Conservation (phyloP, 768 basidiomycete genomes). For the Phanerodontia chrysosporium region DNA sequence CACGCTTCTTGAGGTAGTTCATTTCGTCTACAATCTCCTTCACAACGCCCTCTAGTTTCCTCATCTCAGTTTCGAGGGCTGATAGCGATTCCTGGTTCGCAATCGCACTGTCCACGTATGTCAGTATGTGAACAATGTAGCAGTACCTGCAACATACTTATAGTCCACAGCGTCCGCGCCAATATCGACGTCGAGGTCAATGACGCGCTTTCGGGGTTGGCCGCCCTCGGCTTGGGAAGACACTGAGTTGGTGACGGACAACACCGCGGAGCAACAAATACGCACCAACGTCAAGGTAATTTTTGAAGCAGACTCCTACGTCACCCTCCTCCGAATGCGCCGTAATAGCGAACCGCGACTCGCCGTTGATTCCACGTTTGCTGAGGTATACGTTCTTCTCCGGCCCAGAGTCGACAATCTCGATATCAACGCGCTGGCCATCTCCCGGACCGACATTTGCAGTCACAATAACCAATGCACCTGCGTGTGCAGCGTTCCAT, state of each 20-base stretch:
- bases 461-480: conserved; percentile 92
- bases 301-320: conserved; percentile 93
- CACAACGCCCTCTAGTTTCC: conserved; percentile 91
- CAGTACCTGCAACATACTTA: conserved; percentile 62
- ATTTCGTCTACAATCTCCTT: conserved; percentile 95
- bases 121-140: not conserved
- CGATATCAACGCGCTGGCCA: conserved; percentile 85
- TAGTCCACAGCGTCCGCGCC: conserved; percentile 99
- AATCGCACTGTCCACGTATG: conserved; percentile 66
- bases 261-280: conserved; percentile 12
- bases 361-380: conserved; percentile 83
- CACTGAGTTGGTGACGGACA: not conserved
- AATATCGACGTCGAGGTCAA: conserved; percentile 96
- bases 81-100: conserved; percentile 97
- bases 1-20: conserved; percentile 85
- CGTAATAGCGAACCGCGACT: conserved; percentile 91
- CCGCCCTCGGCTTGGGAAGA: conserved; percentile 33
- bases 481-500: conserved; percentile 88
- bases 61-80: conserved; percentile 96
- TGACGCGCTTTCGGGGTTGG: conserved; percentile 52
- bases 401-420: conserved; percentile 86
- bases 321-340: conserved; percentile 85
- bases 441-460: conserved; percentile 80
- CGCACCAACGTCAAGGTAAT: conserved; percentile 71
- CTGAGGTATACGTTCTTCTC: conserved; percentile 86